Percentiles rank a stretch among this genome's conserved stretches.
phyloP scores from a whole-genome alignment of 129 eudicot species.

The Lactuca saligna region DNA sequence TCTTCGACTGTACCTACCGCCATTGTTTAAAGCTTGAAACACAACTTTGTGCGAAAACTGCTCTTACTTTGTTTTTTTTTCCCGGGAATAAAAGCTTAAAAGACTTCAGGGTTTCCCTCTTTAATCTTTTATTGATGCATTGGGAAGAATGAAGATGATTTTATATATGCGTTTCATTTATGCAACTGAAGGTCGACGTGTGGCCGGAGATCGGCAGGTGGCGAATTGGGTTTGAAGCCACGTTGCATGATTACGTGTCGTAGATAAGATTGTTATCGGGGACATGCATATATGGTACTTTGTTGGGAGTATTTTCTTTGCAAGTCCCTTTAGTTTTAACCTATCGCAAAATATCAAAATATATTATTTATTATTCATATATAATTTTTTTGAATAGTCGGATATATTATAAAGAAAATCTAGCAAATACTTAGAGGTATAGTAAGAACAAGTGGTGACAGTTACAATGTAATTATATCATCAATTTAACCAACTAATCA shows the following conservation, averaged over 20 bases:
- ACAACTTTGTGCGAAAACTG: neutral
- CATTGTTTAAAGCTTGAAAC: neutral
- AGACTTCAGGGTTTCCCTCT: neutral
- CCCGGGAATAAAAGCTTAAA: conserved; percentile 22
- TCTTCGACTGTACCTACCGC: conserved; percentile 45
- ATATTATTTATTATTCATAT: neutral
- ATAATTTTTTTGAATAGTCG: too few relatives aligned
- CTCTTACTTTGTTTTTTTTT: neutral
- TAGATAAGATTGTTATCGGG: conserved; percentile 13
- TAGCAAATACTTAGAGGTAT: too few relatives aligned
- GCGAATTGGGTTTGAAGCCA: conserved; percentile 12
- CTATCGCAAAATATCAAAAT: neutral
- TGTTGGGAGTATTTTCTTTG: neutral
- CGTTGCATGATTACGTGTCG: conserved; percentile 38
- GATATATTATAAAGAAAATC: too few relatives aligned
- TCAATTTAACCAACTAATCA: too few relatives aligned
- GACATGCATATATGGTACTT: neutral
- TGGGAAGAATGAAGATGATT: conserved; percentile 17
- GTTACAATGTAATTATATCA: too few relatives aligned
- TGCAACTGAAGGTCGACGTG: conserved; percentile 25
- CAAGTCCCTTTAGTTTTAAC: conserved; percentile 4
- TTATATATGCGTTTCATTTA: conserved; percentile 18
- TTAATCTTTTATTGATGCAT: conserved; percentile 7
- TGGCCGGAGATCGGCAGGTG: conserved; percentile 20
- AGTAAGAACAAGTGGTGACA: too few relatives aligned